Base-by-base conservation (phyloP, 2,329 filamentous ascomycete genomes). In the Fusarium azukiicola region DNA sequence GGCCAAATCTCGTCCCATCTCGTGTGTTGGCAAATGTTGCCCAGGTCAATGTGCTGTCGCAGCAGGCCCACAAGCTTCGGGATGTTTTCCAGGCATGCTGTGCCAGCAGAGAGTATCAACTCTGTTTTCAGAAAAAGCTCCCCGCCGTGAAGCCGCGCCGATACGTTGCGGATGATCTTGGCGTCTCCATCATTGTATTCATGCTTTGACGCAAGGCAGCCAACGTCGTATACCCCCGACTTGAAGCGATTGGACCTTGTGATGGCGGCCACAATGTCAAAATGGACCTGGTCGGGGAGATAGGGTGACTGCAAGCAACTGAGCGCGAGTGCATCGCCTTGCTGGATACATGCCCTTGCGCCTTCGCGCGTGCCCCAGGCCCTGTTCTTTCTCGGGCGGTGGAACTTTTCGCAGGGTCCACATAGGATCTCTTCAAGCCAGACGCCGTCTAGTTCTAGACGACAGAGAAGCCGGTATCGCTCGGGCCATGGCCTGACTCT, bases 181-280 rank as follows among this genome's bases (percentile, higher is more conserved):
- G 23, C 58, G 12, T 19, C 42, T 46, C 42, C 58, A 46, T 23
- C n/a, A 13, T 16, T 32, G n/a, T 64, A 64, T 42, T 46, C 5
- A 23, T 44, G n/a, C 5, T 12, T 64, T 19, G 58, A 64, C n/a
- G 19, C 12, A 19, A 64, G 40, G 21, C 10, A 36, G 21, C 4
- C 32, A 16, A 46, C 42, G 9, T 32, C n/a, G 23, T 64, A 64
- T 8, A 44, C 40, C 17, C 23, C n/a, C 23, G 58, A 64, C n/a
- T 36, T 23, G 14, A 64, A 64, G 23, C 58, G 38, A 32, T 19
- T 12, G 14, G 27, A 64, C 40, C 58, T 42, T 16, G 17, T 21
- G 16, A 64, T 64, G 38, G 58, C 40, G n/a, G 40, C 38, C 42
- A 64, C 58, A 46, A 64, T 46, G n/a, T 46, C 58, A 64, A 46